Percentiles rank a stretch among this genome's conserved stretches.
Evolutionary conservation across 192 early-diverging fungal genomes (phyloP).

Genomic region (Coemansia sp.): DNA sequence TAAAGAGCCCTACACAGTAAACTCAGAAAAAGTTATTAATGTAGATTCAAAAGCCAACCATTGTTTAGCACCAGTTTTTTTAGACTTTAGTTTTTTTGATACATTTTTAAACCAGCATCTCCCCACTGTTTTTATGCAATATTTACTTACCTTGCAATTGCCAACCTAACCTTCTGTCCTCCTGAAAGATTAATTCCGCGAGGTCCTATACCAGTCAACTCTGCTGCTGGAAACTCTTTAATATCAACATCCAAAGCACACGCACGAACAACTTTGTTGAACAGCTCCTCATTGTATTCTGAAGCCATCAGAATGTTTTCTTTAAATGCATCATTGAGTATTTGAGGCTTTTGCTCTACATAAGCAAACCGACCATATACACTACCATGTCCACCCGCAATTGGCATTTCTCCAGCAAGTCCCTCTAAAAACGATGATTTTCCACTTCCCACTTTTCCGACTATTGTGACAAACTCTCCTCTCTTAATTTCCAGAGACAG

Average conservation of each 20-base stretch:
- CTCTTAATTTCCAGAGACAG: slow-evolving; percentile 61
- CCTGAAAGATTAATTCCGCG: slow-evolving; percentile 62
- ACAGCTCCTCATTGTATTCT: slow-evolving; percentile 29
- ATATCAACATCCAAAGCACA: slow-evolving; percentile 38
- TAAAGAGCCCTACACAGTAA: slow-evolving; percentile 58
- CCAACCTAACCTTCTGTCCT: slow-evolving; percentile 24
- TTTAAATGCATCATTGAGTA: slow-evolving; percentile 39
- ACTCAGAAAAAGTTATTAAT: background rate
- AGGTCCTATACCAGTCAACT: slow-evolving; percentile 59
- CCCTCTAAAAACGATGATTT: slow-evolving; percentile 65
- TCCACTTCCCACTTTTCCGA: slow-evolving; percentile 78
- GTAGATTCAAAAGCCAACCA: too few species aligned
- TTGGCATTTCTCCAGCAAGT: slow-evolving; percentile 83
- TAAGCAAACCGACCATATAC: slow-evolving; percentile 62
- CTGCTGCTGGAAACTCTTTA: slow-evolving; percentile 18
- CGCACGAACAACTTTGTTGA: slow-evolving; percentile 15
- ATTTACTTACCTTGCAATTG: slow-evolving; percentile 50
- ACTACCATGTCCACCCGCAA: slow-evolving; percentile 63
- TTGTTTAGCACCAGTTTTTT: too few species aligned
- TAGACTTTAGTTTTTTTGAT: too few species aligned
- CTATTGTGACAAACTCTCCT: slow-evolving; percentile 73
- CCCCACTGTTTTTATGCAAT: too few species aligned
- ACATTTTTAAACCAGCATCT: too few species aligned
- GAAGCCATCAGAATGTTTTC: slow-evolving; percentile 50
- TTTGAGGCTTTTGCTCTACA: slow-evolving; percentile 41